phyloP scores from a whole-genome alignment of 2,329 filamentous ascomycete species.

The Truncatella angustata region DNA sequence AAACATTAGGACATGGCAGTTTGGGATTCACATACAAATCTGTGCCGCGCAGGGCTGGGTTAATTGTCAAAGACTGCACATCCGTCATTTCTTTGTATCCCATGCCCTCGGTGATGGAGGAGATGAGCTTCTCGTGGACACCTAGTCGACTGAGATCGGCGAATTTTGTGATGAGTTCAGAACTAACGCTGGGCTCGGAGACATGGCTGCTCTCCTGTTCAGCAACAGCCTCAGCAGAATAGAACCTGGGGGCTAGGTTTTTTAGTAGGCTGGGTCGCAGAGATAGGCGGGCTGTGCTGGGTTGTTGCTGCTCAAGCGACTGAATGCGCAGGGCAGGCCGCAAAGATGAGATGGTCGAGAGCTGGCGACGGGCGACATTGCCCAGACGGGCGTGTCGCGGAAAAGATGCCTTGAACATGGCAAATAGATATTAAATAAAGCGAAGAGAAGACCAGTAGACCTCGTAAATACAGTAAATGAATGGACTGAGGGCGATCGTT shows the following conservation, averaged over 20 bases:
- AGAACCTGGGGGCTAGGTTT: conserved; percentile 5
- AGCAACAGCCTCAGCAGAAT: conserved; percentile 10
- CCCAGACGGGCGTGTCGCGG: conserved; percentile 14
- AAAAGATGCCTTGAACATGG: conserved; percentile 15
- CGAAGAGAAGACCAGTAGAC: not conserved
- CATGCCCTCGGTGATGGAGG: conserved; percentile 70
- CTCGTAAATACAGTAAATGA: not conserved
- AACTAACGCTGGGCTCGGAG: not conserved
- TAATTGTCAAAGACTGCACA: conserved; percentile 83
- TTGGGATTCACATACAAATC: conserved; percentile 70
- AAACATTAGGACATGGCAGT: no score
- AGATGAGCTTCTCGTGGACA: conserved; percentile 64
- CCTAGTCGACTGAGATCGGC: conserved; percentile 41
- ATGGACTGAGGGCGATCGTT: not conserved
- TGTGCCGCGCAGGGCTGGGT: conserved; percentile 71
- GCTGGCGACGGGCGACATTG: conserved; percentile 11
- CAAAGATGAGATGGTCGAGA: conserved; percentile 10
- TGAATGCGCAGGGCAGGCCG: conserved; percentile 11
- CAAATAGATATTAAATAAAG: not conserved
- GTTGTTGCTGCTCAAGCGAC: conserved; percentile 7
- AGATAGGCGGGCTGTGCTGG: not conserved
- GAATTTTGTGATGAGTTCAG: conserved; percentile 38
- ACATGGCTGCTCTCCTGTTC: not conserved
- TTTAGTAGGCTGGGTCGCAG: not conserved
- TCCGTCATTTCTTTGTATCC: conserved; percentile 84